phyloP scores from a whole-genome alignment of 108 stramenopile genomes.

The Nitzschia palea region DNA sequence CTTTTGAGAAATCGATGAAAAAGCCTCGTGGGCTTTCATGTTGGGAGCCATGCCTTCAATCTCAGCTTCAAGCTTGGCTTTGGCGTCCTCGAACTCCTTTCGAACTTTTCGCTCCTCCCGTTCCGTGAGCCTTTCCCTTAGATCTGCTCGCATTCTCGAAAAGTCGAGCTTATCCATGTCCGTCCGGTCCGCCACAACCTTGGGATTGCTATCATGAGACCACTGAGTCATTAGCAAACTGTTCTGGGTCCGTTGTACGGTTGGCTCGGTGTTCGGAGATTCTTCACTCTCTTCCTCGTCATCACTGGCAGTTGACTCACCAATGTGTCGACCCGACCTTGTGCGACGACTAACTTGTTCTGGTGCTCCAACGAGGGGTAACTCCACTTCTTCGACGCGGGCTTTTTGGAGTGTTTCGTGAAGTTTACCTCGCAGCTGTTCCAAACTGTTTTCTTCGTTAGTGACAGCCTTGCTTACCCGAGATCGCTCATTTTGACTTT shows the following conservation, averaged over 20 bases:
- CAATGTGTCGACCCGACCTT: conserved; percentile 35
- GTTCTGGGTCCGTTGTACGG: conserved; percentile 1
- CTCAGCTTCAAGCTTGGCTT: conserved; percentile 66
- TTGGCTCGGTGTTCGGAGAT: conserved; percentile 16
- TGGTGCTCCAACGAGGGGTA: conserved; percentile 62
- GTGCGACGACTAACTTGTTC: conserved; percentile 15
- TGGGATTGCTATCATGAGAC: conserved; percentile 71
- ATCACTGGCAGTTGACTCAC: conserved; percentile 36
- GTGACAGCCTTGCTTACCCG: conserved; percentile 63
- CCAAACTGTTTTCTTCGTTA: conserved; percentile 66
- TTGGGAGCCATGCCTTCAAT: conserved; percentile 94
- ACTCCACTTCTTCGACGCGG: conserved; percentile 83
- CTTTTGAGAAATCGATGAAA: conserved; percentile 67
- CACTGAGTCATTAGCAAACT: conserved; percentile 54
- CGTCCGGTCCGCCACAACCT: conserved; percentile 75
- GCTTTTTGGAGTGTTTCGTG: conserved; percentile 92
- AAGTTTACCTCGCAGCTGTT: conserved; percentile 81
- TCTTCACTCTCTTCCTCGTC: conserved; percentile 57
- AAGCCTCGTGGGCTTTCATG: conserved; percentile 94
- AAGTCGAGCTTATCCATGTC: conserved; percentile 82
- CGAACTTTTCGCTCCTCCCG: conserved; percentile 73
- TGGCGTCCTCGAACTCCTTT: conserved; percentile 78
- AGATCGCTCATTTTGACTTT: conserved; percentile 61
- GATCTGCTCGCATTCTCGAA: conserved; percentile 54
- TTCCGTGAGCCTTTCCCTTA: conserved; percentile 61